Base-by-base conservation (phyloP, 768 basidiomycete species). In the Collybia nuda region DNA sequence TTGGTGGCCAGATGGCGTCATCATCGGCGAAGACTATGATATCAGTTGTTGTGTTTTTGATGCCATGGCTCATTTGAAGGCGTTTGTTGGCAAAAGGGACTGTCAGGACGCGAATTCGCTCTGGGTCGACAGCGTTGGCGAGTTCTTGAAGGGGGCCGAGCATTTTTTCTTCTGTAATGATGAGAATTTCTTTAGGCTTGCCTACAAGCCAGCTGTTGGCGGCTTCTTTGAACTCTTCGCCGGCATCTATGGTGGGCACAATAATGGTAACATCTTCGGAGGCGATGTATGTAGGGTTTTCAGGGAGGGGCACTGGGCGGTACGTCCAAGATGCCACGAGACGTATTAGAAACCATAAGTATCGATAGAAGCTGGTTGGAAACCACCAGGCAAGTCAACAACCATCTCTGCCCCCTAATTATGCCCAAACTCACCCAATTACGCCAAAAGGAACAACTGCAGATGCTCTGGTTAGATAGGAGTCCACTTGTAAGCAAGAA, bases 1-100 rank as follows among this genome's bases (percentile, higher is more conserved):
- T 93, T 0, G 91, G 84, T 1, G 93, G 93, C 93, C 93, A 97
- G 62, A 97, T 93, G 37, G 93, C 93, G 66, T 97, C 93, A 61
- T 97, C 93, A 63, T 95, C 93, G 6, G 92, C 92, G 60, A 96
- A 96, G 22, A 95, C 87, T 66, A 94, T 92, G 69, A 96, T 93
- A 63, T 93, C 93, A 4, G 93, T 94, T 0, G 88, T 86, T 19
- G 88, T 88, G 64, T 92, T 86, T 67, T 86, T 86, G 67, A 96
- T 95, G 7, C 93, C 94, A 58, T 95, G 90, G 56, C 83, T 79
- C 94, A 96, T 96, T 70, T 96, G 93, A 28, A 94, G 75, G 18
- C 93, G 86, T 67, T 95, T 95, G 74, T 95, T 95, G 56, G 94
- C 93, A 61, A 88, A 94, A 3, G 92, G 93, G 12, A 94, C 91